Evolutionary conservation across 345 rosid genomes (phyloP), one percentile per base, ranked within the genome.

Genomic region (Syzygium grande): DNA sequence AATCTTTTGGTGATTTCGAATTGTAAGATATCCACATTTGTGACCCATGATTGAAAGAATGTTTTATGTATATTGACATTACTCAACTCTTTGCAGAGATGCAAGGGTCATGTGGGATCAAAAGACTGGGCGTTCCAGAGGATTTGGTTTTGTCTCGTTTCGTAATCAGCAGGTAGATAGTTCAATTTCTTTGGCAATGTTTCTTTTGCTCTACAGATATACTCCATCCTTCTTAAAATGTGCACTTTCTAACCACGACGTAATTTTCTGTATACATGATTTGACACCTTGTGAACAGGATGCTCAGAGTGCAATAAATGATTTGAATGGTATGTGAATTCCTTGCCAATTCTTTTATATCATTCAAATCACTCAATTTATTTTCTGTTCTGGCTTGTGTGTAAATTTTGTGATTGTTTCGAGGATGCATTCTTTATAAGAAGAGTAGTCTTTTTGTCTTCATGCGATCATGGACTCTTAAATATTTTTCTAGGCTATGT

Each of bases 81-180:
- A 11, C 34, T 52, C 23, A 49, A 51, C 56, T 85, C 78, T 84
- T 85, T 88, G 63, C 88, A 95, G 97, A 88, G 97, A 95, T 91
- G 96, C 97, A 52, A 95, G 94, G 92, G 99, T 97, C 49, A 97
- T 95, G 99, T 97, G 99, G 99, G 99, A 97, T 89, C 99, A 95
- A 91, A 95, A 97, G 91, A 97, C 98, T 49, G 99, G 99, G 83
- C 96, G 98, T 38, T 97, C 99, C 77, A 95, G 98, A 91, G 98
- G 99, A 41, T 95, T 95, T 92, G 99, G 99, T 51, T 97, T 97
- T 93, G 98, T 97, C 86, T 97, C 98, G 54, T 97, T 94, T 89
- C 94, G 97, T 84, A 92, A 91, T 87, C 98, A 94, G 88, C 96
- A 92, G 96, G 98, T 94, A 85, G 52, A 58, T 29, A 29, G 25